Evolutionary conservation across 1,139 yeast species (phyloP).

Genomic region (Saccharomyces hybrid): DNA sequence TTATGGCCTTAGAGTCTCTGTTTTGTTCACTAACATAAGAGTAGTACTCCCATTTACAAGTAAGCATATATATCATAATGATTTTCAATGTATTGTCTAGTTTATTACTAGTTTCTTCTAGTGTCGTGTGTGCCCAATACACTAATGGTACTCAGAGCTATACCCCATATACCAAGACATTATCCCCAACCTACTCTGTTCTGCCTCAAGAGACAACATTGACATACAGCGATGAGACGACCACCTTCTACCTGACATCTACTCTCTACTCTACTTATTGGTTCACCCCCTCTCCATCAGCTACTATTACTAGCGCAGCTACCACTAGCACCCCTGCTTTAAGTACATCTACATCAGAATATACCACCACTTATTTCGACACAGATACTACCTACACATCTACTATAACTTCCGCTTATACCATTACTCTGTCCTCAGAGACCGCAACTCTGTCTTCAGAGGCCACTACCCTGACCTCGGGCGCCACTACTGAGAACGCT

Average conservation of each 20-base stretch:
- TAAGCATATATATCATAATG: background rate
- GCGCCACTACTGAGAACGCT: slow-evolving; percentile 1
- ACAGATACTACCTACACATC: slow-evolving; percentile 1
- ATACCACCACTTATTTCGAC: slow-evolving; percentile 1
- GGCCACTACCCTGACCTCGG: background rate
- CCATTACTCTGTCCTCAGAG: background rate
- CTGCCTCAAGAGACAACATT: slow-evolving; percentile 12
- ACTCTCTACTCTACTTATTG: slow-evolving; percentile 19
- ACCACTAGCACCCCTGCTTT: background rate
- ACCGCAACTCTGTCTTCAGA: no score
- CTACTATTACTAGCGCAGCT: slow-evolving; percentile 2
- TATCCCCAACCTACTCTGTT: slow-evolving; percentile 18
- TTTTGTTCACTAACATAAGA: background rate
- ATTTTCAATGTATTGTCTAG: background rate
- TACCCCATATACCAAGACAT: slow-evolving; percentile 19
- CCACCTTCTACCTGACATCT: slow-evolving; percentile 22
- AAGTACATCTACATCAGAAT: background rate
- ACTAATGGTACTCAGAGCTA: slow-evolving; percentile 11
- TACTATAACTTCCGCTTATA: slow-evolving; percentile 5
- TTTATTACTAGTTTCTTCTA: background rate
- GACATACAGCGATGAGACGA: slow-evolving; percentile 19
- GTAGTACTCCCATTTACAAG: background rate
- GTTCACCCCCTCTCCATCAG: slow-evolving; percentile 11
- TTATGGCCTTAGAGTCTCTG: background rate
- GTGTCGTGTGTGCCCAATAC: slow-evolving; percentile 15